Conservation (phyloP, 495 filamentous ascomycete species). For the Penicillium manginii region DNA sequence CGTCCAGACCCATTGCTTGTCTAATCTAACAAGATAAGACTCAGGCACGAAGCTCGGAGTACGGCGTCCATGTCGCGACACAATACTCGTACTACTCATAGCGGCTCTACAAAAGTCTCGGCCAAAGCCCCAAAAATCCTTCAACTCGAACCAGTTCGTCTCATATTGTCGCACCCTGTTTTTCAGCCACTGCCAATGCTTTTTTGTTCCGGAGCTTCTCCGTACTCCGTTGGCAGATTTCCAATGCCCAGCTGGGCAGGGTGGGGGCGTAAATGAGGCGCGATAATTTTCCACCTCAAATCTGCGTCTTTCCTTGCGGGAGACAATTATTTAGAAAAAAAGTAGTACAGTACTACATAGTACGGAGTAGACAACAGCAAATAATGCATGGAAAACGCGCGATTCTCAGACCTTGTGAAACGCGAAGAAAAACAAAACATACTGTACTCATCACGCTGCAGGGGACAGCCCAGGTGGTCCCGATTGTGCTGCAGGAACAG, state of each 20-base stretch:
- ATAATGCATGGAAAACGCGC: neutral
- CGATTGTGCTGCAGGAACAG: neutral
- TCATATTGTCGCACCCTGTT: neutral
- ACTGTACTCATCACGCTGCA: neutral
- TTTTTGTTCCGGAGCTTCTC: neutral
- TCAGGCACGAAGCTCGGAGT: neutral
- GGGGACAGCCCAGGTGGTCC: neutral
- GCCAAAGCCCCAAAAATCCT: neutral
- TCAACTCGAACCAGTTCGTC: neutral
- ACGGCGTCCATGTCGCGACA: neutral
- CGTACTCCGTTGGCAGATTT: too few species aligned
- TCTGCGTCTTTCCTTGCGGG: too few species aligned
- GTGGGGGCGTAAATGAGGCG: neutral
- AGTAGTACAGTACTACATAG: too few species aligned
- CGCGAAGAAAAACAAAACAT: neutral
- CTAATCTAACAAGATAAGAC: too few species aligned
- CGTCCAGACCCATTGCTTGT: too few species aligned
- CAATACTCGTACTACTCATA: too few species aligned
- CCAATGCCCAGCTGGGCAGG: neutral
- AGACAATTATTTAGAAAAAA: too few species aligned
- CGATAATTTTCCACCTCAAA: too few species aligned
- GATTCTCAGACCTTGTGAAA: neutral
- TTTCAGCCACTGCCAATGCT: neutral
- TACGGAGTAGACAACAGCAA: too few species aligned
- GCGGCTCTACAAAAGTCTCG: neutral